phyloP scores from a whole-genome alignment of 2,329 filamentous ascomycete species.

The Drechmeria coniospora region DNA sequence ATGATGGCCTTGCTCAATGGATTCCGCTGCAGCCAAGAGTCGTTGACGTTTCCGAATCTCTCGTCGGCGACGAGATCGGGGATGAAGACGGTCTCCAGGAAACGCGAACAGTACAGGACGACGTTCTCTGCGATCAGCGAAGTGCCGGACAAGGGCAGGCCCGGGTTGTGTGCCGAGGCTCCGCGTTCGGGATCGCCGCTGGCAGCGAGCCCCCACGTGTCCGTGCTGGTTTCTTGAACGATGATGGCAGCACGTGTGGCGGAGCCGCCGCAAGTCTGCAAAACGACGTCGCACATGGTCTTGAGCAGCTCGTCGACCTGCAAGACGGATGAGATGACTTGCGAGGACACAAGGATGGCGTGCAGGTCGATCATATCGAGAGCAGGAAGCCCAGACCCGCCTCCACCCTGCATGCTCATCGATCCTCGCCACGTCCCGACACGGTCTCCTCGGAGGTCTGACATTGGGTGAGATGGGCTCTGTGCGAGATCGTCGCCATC shows the following conservation, averaged over 20 bases:
- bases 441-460: conserved; percentile 38
- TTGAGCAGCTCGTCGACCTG: conserved; percentile 61
- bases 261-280: conserved; percentile 58
- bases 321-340: conserved; percentile 65
- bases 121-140: conserved; percentile 62
- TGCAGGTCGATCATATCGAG: conserved; percentile 74
- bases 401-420: conserved; percentile 37
- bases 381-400: conserved; percentile 49
- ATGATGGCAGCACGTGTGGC: conserved; percentile 60
- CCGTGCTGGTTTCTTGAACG: conserved; percentile 48
- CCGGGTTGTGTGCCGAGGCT: conserved; percentile 49
- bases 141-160: conserved; percentile 48
- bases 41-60: conserved; percentile 59
- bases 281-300: conserved; percentile 68
- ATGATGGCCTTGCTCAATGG: conserved; percentile 61
- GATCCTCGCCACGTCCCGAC: conserved; percentile 49
- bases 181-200: conserved; percentile 57
- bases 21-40: conserved; percentile 52
- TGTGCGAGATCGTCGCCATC: conserved; percentile 26
- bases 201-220: conserved; percentile 58
- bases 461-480: conserved; percentile 26
- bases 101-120: conserved; percentile 61
- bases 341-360: conserved; percentile 63
- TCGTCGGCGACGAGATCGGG: conserved; percentile 61
- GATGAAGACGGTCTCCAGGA: conserved; percentile 60